These are phyloP conservation scores for Globisporangium spinosum DNA, from an alignment of 352 stramenopile genomes.

Conservation along the genomic window DNA sequence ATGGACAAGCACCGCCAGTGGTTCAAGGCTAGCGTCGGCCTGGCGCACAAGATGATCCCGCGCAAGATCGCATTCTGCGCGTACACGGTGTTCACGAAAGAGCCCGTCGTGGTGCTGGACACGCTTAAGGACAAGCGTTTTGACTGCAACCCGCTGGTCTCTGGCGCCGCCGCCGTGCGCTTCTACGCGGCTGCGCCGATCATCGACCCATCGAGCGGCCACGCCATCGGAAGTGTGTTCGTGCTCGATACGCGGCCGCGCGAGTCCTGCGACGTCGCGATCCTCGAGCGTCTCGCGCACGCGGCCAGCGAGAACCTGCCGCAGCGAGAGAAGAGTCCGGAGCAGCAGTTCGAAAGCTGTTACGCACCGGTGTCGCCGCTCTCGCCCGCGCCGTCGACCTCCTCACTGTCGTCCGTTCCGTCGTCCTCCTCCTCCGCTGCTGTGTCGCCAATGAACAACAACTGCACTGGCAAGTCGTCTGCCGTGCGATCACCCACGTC, in stretches of 20 bases:
- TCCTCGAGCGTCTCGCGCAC: slow-evolving; percentile 61
- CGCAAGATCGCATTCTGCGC: slow-evolving; percentile 81
- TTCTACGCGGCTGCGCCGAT: slow-evolving; percentile 92
- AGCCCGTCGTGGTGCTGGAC: slow-evolving; percentile 84
- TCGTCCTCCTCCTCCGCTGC: slow-evolving; percentile 15
- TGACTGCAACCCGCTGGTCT: slow-evolving; percentile 85
- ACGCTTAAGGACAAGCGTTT: slow-evolving; percentile 88
- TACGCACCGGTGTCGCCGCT: slow-evolving; percentile 12
- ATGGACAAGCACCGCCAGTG: slow-evolving; percentile 73
- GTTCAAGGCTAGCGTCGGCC: slow-evolving; percentile 70
- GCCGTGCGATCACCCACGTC: background rate
- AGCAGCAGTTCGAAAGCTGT: slow-evolving; percentile 9
- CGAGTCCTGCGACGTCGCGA: slow-evolving; percentile 62
- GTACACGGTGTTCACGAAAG: slow-evolving; percentile 52
- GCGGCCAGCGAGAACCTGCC: slow-evolving; percentile 58
- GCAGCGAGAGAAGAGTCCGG: background rate
- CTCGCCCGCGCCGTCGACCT: slow-evolving; percentile 23
- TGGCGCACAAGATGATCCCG: slow-evolving; percentile 74
- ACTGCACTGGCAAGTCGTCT: background rate
- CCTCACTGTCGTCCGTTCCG: slow-evolving; percentile 26
- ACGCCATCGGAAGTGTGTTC: slow-evolving; percentile 72
- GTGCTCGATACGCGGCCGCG: slow-evolving; percentile 77
- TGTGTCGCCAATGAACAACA: slow-evolving; percentile 13
- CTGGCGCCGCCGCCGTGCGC: slow-evolving; percentile 83
- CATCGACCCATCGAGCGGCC: slow-evolving; percentile 48